Conservation (phyloP, 2,329 filamentous ascomycete genomes). For the Aspergillus pseudotamarii region DNA sequence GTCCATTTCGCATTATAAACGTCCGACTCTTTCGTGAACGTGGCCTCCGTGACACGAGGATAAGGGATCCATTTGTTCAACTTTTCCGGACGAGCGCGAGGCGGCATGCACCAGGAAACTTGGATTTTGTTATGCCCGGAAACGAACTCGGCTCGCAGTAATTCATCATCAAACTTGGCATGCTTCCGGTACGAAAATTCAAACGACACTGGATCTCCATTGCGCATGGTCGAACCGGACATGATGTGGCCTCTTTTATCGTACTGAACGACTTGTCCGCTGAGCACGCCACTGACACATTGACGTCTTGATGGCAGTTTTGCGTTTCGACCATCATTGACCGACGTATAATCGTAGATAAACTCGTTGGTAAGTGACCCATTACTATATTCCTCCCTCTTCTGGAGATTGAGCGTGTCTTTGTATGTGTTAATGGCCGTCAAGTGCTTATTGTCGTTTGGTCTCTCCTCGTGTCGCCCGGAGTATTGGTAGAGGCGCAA, state of each 20-base stretch:
- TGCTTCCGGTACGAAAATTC: slow-evolving; percentile 59
- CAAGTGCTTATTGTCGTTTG: slow-evolving; percentile 44
- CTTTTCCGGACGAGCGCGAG: slow-evolving; percentile 53
- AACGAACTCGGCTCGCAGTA: slow-evolving; percentile 59
- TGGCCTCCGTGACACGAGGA: slow-evolving; percentile 58
- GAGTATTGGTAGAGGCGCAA: slow-evolving; percentile 46
- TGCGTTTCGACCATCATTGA: slow-evolving; percentile 20
- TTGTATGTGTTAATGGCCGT: slow-evolving; percentile 53
- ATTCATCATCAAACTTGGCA: slow-evolving; percentile 56
- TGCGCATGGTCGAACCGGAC: slow-evolving; percentile 56
- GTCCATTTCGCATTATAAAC: slow-evolving; percentile 55
- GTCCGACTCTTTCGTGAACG: slow-evolving; percentile 55
- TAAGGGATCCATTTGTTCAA: slow-evolving; percentile 59
- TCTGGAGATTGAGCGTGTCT: slow-evolving; percentile 48
- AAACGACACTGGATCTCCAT: slow-evolving; percentile 56
- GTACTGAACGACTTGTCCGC: slow-evolving; percentile 54
- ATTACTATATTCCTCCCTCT: slow-evolving; percentile 50
- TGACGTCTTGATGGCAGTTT: slow-evolving; percentile 16
- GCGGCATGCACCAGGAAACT: slow-evolving; percentile 58
- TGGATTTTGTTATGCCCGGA: slow-evolving; percentile 57
- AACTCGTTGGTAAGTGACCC: slow-evolving; percentile 49
- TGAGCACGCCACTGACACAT: slow-evolving; percentile 26
- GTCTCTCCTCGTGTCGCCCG: slow-evolving; percentile 49
- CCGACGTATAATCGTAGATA: slow-evolving; percentile 48
- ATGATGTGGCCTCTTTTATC: slow-evolving; percentile 58